Conservation (phyloP, 78 protist genomes). For the Isochrysis galbana region DNA sequence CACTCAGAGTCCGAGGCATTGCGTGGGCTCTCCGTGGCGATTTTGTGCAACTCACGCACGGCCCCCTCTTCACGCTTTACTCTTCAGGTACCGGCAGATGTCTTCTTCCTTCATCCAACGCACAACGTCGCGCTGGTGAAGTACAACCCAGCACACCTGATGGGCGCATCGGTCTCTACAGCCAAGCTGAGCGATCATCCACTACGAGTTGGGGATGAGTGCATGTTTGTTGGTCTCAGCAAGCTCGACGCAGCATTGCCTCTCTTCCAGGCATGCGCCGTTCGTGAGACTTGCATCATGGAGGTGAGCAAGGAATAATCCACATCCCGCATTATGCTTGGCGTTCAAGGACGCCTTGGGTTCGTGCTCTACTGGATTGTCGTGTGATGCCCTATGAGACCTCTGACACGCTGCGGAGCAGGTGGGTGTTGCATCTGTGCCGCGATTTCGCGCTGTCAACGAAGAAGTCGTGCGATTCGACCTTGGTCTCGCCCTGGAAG, state of each 20-base stretch:
- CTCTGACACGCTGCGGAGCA: no score
- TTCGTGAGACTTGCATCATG: neutral
- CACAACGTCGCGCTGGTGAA: conserved; percentile 49
- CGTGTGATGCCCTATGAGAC: no score
- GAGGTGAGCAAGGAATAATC: no score
- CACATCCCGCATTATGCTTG: no score
- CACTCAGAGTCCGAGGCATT: no score
- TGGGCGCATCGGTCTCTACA: neutral
- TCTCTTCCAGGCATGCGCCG: neutral
- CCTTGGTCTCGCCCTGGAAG: neutral
- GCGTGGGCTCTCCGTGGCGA: no score
- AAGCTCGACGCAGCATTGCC: neutral
- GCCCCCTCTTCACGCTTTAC: no score
- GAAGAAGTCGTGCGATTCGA: conserved; percentile 40
- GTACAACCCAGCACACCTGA: neutral
- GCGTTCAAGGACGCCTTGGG: no score
- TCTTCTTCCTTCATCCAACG: conserved; percentile 45
- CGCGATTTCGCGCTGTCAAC: conserved; percentile 53
- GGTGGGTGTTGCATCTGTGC: neutral
- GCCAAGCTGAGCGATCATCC: neutral
- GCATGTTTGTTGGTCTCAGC: neutral
- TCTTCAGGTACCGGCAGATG: neutral
- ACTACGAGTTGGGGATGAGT: neutral
- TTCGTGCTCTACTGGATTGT: no score
- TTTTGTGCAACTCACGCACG: no score